Evolutionary conservation across 2,329 filamentous ascomycete species (phyloP).

Genomic region (Fusarium sp.): DNA sequence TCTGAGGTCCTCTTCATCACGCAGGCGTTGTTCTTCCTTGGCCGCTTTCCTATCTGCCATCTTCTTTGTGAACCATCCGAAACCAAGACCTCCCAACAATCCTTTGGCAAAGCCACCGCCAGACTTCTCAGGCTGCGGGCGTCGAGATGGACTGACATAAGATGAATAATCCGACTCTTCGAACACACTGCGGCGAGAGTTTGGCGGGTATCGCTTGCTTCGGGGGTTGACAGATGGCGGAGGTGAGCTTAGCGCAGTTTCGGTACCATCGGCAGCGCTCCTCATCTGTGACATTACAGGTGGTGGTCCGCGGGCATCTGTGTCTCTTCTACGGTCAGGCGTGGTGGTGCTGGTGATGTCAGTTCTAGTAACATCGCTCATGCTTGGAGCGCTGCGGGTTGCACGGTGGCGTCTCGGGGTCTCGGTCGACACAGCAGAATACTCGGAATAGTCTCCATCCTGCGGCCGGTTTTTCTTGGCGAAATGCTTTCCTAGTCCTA

Average conservation of each 20-base stretch:
- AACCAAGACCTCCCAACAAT: constrained; percentile 69
- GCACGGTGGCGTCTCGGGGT: constrained; percentile 64
- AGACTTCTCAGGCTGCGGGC: constrained; percentile 59
- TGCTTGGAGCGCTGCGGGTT: constrained; percentile 53
- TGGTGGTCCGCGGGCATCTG: constrained; percentile 51
- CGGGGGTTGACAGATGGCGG: constrained; percentile 59
- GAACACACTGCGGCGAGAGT: constrained; percentile 57
- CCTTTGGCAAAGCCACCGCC: constrained; percentile 67
- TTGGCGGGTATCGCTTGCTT: constrained; percentile 59
- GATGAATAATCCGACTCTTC: constrained; percentile 70
- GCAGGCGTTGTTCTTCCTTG: constrained; percentile 60
- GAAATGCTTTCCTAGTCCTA: constrained; percentile 69
- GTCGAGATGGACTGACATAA: constrained; percentile 72
- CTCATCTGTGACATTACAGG: constrained; percentile 58
- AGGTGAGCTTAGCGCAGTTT: constrained; percentile 51
- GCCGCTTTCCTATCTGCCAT: constrained; percentile 66
- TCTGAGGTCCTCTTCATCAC: constrained; percentile 65
- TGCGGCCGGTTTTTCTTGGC: constrained; percentile 62
- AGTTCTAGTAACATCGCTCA: constrained; percentile 58
- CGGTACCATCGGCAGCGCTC: constrained; percentile 61
- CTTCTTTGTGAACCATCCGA: constrained; percentile 76
- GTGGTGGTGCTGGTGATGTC: constrained; percentile 47
- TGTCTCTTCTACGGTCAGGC: constrained; percentile 45
- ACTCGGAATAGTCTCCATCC: constrained; percentile 73
- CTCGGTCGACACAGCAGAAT: constrained; percentile 71